These are phyloP conservation scores for Metschnikowia baotianmanensis DNA, from an alignment of 805 yeast species.

Conservation along the genomic window DNA sequence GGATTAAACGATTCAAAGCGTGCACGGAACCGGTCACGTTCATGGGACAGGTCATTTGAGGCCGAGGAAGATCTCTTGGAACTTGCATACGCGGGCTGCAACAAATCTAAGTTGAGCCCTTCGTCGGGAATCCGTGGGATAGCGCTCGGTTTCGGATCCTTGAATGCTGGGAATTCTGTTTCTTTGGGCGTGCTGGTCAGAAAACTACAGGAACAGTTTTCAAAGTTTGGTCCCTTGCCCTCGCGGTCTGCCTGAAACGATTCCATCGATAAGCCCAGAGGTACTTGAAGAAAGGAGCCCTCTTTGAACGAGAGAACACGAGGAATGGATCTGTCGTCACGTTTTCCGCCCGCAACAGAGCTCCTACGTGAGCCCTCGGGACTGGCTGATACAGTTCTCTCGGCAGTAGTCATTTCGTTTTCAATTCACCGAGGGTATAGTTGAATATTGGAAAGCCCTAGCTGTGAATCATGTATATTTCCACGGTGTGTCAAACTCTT, in stretches of 20 bases:
- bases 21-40: conserved; percentile 42
- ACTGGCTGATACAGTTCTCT: not conserved
- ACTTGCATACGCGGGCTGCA: conserved; percentile 4
- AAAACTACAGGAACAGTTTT: not conserved
- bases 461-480: too few relatives aligned
- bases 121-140: not conserved
- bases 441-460: too few relatives aligned
- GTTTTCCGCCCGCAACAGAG: not conserved
- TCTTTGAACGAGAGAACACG: not conserved
- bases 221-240: not conserved
- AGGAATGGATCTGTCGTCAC: conserved; percentile 1
- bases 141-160: too few relatives aligned
- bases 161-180: too few relatives aligned
- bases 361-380: conserved; percentile 1
- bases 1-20: conserved; percentile 34
- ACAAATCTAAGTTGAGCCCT: not conserved
- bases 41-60: conserved; percentile 39
- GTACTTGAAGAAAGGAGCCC: not conserved
- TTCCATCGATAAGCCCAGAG: conserved; percentile 1
- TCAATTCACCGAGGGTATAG: too few relatives aligned
- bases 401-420: conserved; percentile 1
- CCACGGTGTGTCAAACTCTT: too few relatives aligned
- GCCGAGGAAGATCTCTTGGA: conserved; percentile 38
- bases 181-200: not conserved
- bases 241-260: not conserved